Evolutionary conservation across 352 stramenopile genomes (phyloP), one percentile per base, ranked within the genome.

Genomic region (Pythium sukuiense): DNA sequence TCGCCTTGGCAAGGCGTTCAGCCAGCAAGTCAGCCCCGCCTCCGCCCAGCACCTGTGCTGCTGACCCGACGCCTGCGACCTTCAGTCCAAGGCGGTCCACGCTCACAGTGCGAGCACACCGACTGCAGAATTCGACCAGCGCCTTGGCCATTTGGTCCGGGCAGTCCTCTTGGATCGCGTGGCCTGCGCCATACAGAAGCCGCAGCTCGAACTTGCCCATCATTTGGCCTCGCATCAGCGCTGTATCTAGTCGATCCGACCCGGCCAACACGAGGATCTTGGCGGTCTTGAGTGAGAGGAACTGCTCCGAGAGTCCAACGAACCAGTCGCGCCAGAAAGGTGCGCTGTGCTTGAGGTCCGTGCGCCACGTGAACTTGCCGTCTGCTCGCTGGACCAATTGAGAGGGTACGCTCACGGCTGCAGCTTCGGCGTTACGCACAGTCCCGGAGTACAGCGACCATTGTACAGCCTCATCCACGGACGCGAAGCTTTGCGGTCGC

Each of bases 161-260:
- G 56, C 83, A 92, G 61, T 96, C 85, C 71, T 96, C 88, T 70
- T 96, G 88, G 58, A 96, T 94, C 52, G 85, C 85, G 59, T 96
- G 88, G n/a, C 88, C 89, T n/a, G 82, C 84, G 50, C 85, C 89
- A 63, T 96, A 95, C 61, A 96, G 83, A 35, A 96, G 67, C 27
- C 84, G 75, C 55, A 96, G 79, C 67, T 97, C 87, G 43, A 96
- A 97, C 66, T 97, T 97, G 37, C 89, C 89, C 83, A 95, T 93
- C 89, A 97, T 97, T 69, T 96, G 89, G 7, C 80, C 89, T 11
- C 88, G 84, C 74, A 91, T 91, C 35, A 97, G 74, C 20, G 88
- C 72, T n/a, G 88, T 97, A 67, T 97, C 89, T 3, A 97, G 71
- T 8, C 89, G 81, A 54, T 97, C 89, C 0, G 85, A 92, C 9